Evolutionary conservation across 805 yeast species (phyloP).

Genomic region (Metahyphopichia silvanorum): DNA sequence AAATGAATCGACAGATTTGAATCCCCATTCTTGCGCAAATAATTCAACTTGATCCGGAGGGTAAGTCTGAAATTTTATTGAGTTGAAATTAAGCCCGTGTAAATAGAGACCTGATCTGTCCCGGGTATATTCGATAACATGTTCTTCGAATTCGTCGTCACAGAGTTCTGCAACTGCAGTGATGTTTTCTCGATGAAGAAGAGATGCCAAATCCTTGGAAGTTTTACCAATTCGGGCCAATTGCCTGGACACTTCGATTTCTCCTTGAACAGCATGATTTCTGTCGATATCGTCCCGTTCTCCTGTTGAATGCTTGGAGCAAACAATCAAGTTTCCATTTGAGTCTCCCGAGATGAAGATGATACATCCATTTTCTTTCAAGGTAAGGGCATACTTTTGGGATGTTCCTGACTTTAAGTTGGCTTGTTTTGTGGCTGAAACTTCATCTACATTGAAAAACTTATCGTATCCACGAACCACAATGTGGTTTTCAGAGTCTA

Average conservation of each 20-base stretch:
- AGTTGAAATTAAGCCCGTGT: slow-evolving; percentile 82
- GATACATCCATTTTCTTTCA: slow-evolving; percentile 94
- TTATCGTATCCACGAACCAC: slow-evolving; percentile 90
- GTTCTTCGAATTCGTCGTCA: slow-evolving; percentile 93
- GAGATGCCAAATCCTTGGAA: slow-evolving; percentile 50
- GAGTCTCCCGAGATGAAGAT: slow-evolving; percentile 73
- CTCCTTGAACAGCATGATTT: slow-evolving; percentile 79
- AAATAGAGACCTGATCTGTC: slow-evolving; percentile 78
- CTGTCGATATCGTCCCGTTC: slow-evolving; percentile 45
- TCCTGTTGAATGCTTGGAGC: slow-evolving; percentile 91
- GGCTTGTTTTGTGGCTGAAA: slow-evolving; percentile 47
- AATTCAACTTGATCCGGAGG: slow-evolving; percentile 55
- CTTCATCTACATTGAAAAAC: slow-evolving; percentile 82
- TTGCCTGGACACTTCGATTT: slow-evolving; percentile 52
- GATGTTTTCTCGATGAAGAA: slow-evolving; percentile 46
- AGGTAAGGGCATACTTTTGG: slow-evolving; percentile 80
- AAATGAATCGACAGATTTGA: slow-evolving; percentile 54
- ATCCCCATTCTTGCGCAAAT: slow-evolving; percentile 70
- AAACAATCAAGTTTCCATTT: slow-evolving; percentile 77
- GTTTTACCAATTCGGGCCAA: slow-evolving; percentile 39
- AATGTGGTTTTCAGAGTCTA: slow-evolving; percentile 39
- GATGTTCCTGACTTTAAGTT: slow-evolving; percentile 41
- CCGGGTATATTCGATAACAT: slow-evolving; percentile 69
- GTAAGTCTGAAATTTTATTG: slow-evolving; percentile 58
- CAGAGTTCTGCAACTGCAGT: slow-evolving; percentile 94